These are phyloP conservation scores for Aurifilum marmelostoma DNA, from an alignment of 2,329 filamentous ascomycete genomes.

Conservation along the genomic window DNA sequence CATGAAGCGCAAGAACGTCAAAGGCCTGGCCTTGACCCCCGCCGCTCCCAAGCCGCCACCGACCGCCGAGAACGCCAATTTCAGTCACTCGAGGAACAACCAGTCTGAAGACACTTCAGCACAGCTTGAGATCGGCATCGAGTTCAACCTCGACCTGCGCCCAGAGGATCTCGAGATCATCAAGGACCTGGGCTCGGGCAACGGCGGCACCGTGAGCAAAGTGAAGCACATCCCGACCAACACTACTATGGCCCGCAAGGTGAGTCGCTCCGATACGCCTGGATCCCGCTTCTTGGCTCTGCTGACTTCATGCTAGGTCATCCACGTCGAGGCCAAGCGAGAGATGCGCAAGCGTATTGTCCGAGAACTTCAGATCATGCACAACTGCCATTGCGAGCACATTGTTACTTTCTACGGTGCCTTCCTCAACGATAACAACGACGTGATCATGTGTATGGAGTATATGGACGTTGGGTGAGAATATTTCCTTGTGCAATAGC, in stretches of 20 bases:
- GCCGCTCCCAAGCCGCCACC: slow-evolving; percentile 72
- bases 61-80: slow-evolving; percentile 72
- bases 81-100: slow-evolving; percentile 59
- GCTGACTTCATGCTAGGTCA: slow-evolving; percentile 65
- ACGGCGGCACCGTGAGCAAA: slow-evolving; percentile 98
- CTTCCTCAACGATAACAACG: slow-evolving; percentile 93
- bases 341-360: slow-evolving; percentile 97
- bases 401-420: slow-evolving; percentile 98
- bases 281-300: slow-evolving; percentile 12
- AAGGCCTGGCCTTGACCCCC: slow-evolving; percentile 86
- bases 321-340: slow-evolving; percentile 97
- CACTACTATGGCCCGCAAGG: slow-evolving; percentile 97
- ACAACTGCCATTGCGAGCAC: slow-evolving; percentile 94
- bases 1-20: slow-evolving; percentile 99
- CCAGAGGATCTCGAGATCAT: slow-evolving; percentile 91
- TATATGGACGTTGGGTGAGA: slow-evolving; percentile 98
- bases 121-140: slow-evolving; percentile 90
- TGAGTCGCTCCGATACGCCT: slow-evolving; percentile 42
- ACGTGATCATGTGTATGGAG: slow-evolving; percentile 99
- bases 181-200: slow-evolving; percentile 93
- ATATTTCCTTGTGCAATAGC: not conserved
- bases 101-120: slow-evolving; percentile 62
- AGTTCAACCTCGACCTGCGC: slow-evolving; percentile 90
- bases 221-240: slow-evolving; percentile 94
- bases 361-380: slow-evolving; percentile 96